A percentile compares a stretch with the other conserved stretches of the same genome.
These are phyloP conservation scores for Neurospora sp. DNA, from an alignment of 495 filamentous ascomycete genomes.

Conservation along the genomic window DNA sequence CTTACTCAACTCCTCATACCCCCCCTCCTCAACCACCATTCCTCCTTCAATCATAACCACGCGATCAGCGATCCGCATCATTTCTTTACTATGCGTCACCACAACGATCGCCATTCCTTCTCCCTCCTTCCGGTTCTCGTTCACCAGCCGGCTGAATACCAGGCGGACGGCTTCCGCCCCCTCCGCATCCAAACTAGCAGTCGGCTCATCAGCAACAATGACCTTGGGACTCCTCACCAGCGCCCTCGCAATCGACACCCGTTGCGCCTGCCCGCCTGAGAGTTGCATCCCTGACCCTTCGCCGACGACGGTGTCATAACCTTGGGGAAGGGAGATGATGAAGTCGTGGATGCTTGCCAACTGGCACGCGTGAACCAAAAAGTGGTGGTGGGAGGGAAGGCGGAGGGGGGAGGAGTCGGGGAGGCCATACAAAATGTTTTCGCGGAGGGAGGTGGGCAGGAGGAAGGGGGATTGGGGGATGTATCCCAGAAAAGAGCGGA, in stretches of 20 bases:
- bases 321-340: conserved; percentile 57
- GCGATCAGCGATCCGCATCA: conserved; percentile 70
- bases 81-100: conserved; percentile 69
- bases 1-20: conserved; percentile 43
- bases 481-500: conserved; percentile 61
- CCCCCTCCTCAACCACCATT: conserved; percentile 53
- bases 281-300: conserved; percentile 60
- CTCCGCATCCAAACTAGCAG: conserved; percentile 64
- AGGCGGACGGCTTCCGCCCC: no score
- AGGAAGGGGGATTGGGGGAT: conserved; percentile 73
- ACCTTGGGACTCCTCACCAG: conserved; percentile 58
- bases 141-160: no score
- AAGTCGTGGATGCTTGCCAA: conserved; percentile 74
- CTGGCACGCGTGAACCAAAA: neutral
- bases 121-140: no score
- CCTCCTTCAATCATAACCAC: conserved; percentile 64
- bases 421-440: conserved; percentile 78
- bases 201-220: conserved; percentile 82
- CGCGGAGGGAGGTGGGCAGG: conserved; percentile 60
- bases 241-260: conserved; percentile 76
- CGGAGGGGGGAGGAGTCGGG: conserved; percentile 31
- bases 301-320: conserved; percentile 68
- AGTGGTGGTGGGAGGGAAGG: conserved; percentile 30
- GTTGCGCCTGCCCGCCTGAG: conserved; percentile 78
- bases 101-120: conserved; percentile 44